Evolutionary conservation across 179 eudicot genomes (phyloP).

Genomic region (Corrigiola litoralis): DNA sequence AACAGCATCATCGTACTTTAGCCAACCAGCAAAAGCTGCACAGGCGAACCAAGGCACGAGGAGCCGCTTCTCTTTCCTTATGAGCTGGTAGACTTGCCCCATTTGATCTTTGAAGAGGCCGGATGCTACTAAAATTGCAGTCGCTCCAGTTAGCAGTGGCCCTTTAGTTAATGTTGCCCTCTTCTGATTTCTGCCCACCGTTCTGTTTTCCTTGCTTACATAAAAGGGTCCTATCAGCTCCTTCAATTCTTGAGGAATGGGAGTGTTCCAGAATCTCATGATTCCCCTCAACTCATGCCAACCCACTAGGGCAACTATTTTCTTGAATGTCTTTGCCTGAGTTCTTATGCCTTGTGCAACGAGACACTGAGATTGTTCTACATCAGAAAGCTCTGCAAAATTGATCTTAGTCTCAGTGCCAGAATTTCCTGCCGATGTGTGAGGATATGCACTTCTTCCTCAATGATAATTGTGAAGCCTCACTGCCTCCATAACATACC

Average conservation of each 20-base stretch:
- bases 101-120: background rate
- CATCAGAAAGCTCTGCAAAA: slow-evolving; percentile 3
- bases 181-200: background rate
- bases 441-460: background rate
- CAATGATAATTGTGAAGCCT: background rate
- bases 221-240: background rate
- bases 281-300: background rate
- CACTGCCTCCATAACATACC: background rate
- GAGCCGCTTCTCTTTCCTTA: background rate
- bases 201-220: slow-evolving; percentile 9
- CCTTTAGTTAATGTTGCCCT: background rate
- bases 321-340: slow-evolving; percentile 11
- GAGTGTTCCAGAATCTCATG: slow-evolving; percentile 8
- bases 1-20: slow-evolving; percentile 3
- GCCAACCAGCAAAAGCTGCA: background rate
- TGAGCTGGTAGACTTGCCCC: background rate
- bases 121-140: background rate
- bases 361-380: slow-evolving; percentile 3
- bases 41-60: slow-evolving; percentile 1
- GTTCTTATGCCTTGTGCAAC: slow-evolving; percentile 1
- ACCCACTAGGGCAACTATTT: slow-evolving; percentile 13
- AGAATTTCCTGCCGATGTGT: no score
- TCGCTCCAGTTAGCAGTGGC: no score
- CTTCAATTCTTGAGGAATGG: background rate
- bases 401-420: background rate